A percentile compares a stretch with the other conserved stretches of the same genome.
These are phyloP conservation scores for Boletus rufocinnamomeus DNA, from an alignment of 768 basidiomycete genomes.

Conservation along the genomic window DNA sequence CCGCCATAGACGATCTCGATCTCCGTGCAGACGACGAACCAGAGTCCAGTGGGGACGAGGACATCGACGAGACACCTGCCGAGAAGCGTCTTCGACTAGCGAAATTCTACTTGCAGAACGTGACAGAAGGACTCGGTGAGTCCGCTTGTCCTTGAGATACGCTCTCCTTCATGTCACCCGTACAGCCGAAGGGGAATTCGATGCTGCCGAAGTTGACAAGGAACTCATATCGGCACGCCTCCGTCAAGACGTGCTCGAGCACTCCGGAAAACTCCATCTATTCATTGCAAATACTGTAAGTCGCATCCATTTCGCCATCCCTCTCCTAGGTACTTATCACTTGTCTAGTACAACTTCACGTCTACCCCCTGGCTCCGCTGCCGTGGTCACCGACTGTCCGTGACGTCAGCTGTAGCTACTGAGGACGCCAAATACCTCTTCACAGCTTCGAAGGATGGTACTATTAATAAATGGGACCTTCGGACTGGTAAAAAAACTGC, in stretches of 20 bases:
- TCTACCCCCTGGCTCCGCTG: conserved; percentile 52
- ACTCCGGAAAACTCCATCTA: conserved; percentile 84
- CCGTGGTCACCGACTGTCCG: conserved; percentile 73
- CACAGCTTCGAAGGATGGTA: conserved; percentile 89
- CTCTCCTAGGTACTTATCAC: background rate
- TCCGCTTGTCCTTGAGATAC: conserved; percentile 13
- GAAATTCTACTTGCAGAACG: conserved; percentile 83
- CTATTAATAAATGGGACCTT: conserved; percentile 85
- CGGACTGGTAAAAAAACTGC: conserved; percentile 57
- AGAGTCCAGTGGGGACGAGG: conserved; percentile 75
- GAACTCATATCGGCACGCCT: conserved; percentile 89
- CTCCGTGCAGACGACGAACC: conserved; percentile 58
- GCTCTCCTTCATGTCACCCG: background rate
- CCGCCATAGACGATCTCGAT: conserved; percentile 72
- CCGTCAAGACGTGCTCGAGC: conserved; percentile 88
- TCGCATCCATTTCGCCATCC: conserved; percentile 9
- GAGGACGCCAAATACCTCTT: conserved; percentile 76
- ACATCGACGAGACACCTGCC: conserved; percentile 87
- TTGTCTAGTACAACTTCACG: conserved; percentile 56
- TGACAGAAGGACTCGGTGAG: conserved; percentile 74
- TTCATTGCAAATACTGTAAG: conserved; percentile 75
- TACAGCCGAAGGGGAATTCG: conserved; percentile 81
- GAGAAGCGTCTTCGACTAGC: conserved; percentile 91
- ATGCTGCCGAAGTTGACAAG: conserved; percentile 94
- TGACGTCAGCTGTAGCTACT: conserved; percentile 81